Percentiles rank a stretch among this genome's conserved stretches.
phyloP scores from a whole-genome alignment of 495 filamentous ascomycete genomes.

The Alectoria sarmentosa region DNA sequence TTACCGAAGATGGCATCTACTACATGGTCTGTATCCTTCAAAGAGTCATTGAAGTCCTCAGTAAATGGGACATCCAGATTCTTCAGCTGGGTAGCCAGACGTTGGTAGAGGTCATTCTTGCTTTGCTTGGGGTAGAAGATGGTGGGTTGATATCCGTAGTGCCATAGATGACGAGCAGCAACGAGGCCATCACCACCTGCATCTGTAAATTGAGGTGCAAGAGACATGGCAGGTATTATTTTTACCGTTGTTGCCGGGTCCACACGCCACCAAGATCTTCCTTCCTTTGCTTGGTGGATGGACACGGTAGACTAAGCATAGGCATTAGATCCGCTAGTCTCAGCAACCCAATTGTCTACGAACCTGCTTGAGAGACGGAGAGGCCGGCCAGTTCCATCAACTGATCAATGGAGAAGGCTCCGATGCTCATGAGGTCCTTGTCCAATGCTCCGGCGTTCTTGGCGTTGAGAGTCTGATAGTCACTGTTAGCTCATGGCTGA shows the following conservation, averaged over 20 bases:
- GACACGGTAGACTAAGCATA: conserved; percentile 62
- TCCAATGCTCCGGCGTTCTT: conserved; percentile 85
- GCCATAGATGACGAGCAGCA: conserved; percentile 85
- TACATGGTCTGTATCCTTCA: conserved; percentile 66
- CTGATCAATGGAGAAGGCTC: conserved; percentile 92
- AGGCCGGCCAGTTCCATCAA: conserved; percentile 95
- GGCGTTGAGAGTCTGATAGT: conserved; percentile 66
- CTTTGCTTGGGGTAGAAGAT: conserved; percentile 89
- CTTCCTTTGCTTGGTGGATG: conserved; percentile 69
- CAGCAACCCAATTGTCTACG: conserved; percentile 13
- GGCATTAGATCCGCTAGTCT: not conserved
- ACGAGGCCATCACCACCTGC: conserved; percentile 90
- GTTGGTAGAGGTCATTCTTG: conserved; percentile 86
- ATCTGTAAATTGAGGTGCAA: conserved; percentile 11
- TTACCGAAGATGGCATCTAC: conserved; percentile 90
- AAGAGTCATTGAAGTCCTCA: conserved; percentile 57
- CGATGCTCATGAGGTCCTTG: conserved; percentile 86
- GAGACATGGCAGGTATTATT: conserved; percentile 11
- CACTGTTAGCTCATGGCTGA: conserved; percentile 3
- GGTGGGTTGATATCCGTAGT: conserved; percentile 85
- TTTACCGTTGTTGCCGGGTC: conserved; percentile 90
- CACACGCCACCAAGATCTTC: conserved; percentile 79
- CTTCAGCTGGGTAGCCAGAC: conserved; percentile 73
- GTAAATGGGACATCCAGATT: conserved; percentile 81
- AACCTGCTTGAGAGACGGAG: conserved; percentile 87